Evolutionary conservation across 352 stramenopile genomes (phyloP).

Genomic region (Pilasporangium apinafurcum): DNA sequence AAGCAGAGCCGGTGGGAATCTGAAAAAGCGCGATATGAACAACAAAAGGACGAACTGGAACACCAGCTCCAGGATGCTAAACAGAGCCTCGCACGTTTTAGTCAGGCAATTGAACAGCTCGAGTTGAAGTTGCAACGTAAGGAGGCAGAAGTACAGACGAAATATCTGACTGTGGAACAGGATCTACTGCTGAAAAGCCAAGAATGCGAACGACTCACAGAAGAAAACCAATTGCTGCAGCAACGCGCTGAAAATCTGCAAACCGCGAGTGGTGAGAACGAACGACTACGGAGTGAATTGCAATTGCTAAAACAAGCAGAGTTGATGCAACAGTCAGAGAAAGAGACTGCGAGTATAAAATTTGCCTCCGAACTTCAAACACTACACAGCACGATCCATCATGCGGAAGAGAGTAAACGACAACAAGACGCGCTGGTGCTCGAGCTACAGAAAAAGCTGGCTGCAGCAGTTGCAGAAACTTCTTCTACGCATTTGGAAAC

Average conservation of each 20-base stretch:
- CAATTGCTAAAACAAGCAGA: constrained; percentile 7
- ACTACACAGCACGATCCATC: too few species aligned
- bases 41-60: constrained; percentile 42
- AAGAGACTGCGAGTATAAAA: constrained; percentile 20
- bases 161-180: constrained; percentile 46
- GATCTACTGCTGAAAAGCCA: constrained; percentile 30
- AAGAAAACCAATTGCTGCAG: constrained; percentile 13
- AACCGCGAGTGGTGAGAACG: constrained; percentile 31
- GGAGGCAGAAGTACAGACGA: constrained; percentile 51
- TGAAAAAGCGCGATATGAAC: constrained; percentile 34
- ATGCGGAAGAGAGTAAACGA: constrained; percentile 20
- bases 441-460: constrained; percentile 32
- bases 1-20: constrained; percentile 35
- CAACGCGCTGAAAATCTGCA: constrained; percentile 29
- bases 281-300: constrained; percentile 27
- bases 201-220: constrained; percentile 28
- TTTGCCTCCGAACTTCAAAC: too few species aligned
- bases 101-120: constrained; percentile 65
- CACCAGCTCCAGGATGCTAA: constrained; percentile 51
- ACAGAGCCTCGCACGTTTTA: constrained; percentile 48
- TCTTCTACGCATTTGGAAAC: constrained; percentile 22
- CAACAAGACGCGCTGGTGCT: constrained; percentile 17
- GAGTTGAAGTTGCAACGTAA: constrained; percentile 77
- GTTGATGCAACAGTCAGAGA: constrained; percentile 9
- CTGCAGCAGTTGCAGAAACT: constrained; percentile 9